These are phyloP conservation scores for Uncinocarpus reesii DNA, from an alignment of 2,329 filamentous ascomycete genomes.

Conservation along the genomic window DNA sequence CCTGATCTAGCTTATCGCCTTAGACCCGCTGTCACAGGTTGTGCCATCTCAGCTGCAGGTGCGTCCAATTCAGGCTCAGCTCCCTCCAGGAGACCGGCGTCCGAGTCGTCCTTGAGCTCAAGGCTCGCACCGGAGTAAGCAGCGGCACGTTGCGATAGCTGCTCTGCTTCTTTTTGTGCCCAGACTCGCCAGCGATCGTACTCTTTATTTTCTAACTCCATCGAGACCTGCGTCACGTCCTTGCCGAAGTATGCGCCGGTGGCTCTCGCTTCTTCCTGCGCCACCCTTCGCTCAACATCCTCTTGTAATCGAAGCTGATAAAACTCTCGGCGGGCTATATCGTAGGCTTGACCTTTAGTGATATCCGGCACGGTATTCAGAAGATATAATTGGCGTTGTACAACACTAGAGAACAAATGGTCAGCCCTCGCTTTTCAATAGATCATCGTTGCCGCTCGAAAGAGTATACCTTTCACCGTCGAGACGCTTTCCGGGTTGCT, in stretches of 20 bases:
- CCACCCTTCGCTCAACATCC: conserved; percentile 71
- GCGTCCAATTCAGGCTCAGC: neutral
- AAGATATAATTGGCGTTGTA: conserved; percentile 82
- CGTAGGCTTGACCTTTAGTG: conserved; percentile 63
- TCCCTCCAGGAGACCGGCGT: neutral
- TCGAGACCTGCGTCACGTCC: conserved; percentile 61
- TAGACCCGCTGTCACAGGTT: neutral
- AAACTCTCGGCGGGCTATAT: conserved; percentile 78
- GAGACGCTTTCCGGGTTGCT: conserved; percentile 63
- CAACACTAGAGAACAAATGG: conserved; percentile 51
- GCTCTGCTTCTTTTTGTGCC: conserved; percentile 49
- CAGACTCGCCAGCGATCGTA: conserved; percentile 80
- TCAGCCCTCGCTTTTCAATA: neutral
- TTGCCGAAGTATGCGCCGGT: conserved; percentile 85
- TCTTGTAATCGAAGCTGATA: conserved; percentile 73
- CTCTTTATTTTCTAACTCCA: conserved; percentile 67
- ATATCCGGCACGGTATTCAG: conserved; percentile 54
- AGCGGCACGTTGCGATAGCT: conserved; percentile 40
- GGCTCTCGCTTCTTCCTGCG: conserved; percentile 74
- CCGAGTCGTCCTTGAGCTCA: neutral
- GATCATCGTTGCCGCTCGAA: neutral
- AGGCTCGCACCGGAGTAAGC: conserved; percentile 27
- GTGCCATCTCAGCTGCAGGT: neutral
- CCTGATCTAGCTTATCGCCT: neutral
- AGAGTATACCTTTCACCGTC: conserved; percentile 67